Conservation (phyloP, 192 early-diverging fungal species). For the Coemansia sp. region DNA sequence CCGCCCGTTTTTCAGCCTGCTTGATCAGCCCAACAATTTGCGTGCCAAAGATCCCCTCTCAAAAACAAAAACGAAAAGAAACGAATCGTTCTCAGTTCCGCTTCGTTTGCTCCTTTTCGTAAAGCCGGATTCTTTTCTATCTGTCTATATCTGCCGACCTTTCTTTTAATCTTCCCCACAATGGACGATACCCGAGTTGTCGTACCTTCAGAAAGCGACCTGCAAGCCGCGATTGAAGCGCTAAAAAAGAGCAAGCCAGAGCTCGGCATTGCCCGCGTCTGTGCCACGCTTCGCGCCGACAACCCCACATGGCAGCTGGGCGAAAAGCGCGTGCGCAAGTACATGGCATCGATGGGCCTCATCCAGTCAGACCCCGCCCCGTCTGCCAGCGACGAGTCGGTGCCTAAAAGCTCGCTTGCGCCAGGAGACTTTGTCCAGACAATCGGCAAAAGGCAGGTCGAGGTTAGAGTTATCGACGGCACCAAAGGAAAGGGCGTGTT, state of each 20-base stretch:
- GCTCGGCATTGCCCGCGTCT: conserved; percentile 56
- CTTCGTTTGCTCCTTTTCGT: no score
- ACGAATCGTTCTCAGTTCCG: no score
- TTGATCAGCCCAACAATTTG: neutral
- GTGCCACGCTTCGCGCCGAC: conserved; percentile 31
- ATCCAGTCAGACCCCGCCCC: conserved; percentile 14
- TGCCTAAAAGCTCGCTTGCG: conserved; percentile 34
- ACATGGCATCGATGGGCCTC: conserved; percentile 52
- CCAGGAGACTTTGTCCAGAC: conserved; percentile 38
- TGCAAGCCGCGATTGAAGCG: conserved; percentile 37
- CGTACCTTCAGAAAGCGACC: conserved; percentile 31
- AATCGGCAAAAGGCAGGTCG: conserved; percentile 34
- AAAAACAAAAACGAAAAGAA: no score
- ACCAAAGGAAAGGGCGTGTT: conserved; percentile 55
- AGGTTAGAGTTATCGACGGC: conserved; percentile 37
- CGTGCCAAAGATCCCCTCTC: neutral
- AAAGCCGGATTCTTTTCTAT: neutral
- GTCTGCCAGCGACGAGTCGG: conserved; percentile 14
- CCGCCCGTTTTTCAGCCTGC: neutral
- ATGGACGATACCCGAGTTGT: conserved; percentile 12
- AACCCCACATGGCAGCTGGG: conserved; percentile 58
- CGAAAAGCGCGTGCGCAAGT: conserved; percentile 63
- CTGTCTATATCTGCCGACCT: neutral
- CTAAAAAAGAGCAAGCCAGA: conserved; percentile 55
- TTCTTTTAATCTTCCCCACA: neutral